Percentiles rank a stretch among this genome's conserved stretches.
Evolutionary conservation across 2,329 filamentous ascomycete genomes (phyloP).

Genomic region (Epichloe amarillans): DNA sequence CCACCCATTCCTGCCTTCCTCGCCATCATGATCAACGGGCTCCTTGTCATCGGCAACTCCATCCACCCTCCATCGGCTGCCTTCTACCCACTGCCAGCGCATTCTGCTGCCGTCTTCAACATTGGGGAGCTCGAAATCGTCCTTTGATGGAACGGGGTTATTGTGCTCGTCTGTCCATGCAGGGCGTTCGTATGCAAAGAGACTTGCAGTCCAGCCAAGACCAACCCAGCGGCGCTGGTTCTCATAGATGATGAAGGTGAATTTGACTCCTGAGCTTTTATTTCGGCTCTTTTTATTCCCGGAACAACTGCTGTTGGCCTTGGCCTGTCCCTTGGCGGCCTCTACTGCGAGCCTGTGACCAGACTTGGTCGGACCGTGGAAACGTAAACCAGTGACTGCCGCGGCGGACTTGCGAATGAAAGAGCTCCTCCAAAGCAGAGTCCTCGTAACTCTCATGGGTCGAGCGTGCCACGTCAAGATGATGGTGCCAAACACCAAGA

Average conservation of each 20-base stretch:
- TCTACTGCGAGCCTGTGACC: slow-evolving; percentile 14
- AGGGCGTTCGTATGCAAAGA: slow-evolving; percentile 80
- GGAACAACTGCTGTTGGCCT: slow-evolving; percentile 12
- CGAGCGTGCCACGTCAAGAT: slow-evolving; percentile 85
- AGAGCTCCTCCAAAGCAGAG: slow-evolving; percentile 80
- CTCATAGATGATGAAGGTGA: slow-evolving; percentile 93
- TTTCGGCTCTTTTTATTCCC: slow-evolving; percentile 19
- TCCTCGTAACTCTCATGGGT: slow-evolving; percentile 70
- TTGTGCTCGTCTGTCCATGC: slow-evolving; percentile 96
- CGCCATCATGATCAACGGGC: slow-evolving; percentile 37
- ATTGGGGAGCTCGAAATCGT: slow-evolving; percentile 50
- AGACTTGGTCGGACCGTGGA: slow-evolving; percentile 37
- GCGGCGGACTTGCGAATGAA: slow-evolving; percentile 55
- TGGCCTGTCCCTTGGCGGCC: slow-evolving; percentile 11
- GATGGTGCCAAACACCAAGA: slow-evolving; percentile 76
- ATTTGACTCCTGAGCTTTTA: slow-evolving; percentile 69
- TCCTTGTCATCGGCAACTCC: slow-evolving; percentile 43
- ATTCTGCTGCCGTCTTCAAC: slow-evolving; percentile 46
- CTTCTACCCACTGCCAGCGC: slow-evolving; percentile 66
- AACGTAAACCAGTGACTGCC: slow-evolving; percentile 68
- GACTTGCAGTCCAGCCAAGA: slow-evolving; percentile 82
- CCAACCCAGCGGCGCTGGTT: slow-evolving; percentile 94
- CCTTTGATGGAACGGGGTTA: slow-evolving; percentile 62
- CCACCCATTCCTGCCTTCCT: slow-evolving; percentile 65
- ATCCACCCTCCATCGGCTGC: slow-evolving; percentile 77